These are phyloP conservation scores for Chloranthus sessilifolius DNA, from an alignment of 164 flowering plant species.

Conservation along the genomic window DNA sequence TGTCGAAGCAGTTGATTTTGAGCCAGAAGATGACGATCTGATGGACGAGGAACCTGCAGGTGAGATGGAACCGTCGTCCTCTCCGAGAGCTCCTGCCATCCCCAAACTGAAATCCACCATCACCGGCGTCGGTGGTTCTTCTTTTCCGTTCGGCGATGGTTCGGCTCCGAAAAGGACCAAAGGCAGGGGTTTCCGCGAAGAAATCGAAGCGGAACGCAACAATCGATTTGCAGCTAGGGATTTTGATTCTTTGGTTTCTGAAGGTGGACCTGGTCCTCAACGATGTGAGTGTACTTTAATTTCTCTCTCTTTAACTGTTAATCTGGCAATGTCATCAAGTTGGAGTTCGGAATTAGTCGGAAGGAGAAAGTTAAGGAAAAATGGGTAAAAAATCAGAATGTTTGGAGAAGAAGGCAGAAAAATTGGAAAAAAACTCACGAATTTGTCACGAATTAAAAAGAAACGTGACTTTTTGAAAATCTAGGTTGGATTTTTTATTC, in stretches of 20 bases:
- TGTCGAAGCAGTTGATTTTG: slow-evolving; percentile 80
- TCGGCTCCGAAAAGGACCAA: slow-evolving; percentile 67
- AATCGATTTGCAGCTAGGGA: slow-evolving; percentile 55
- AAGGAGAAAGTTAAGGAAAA: too few relatives aligned
- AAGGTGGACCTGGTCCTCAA: slow-evolving; percentile 77
- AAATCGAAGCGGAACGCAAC: slow-evolving; percentile 49
- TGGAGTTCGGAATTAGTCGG: too few relatives aligned
- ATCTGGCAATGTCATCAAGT: too few relatives aligned
- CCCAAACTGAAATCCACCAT: slow-evolving; percentile 83
- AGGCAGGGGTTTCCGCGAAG: slow-evolving; percentile 83
- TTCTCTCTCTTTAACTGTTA: slow-evolving; percentile 3
- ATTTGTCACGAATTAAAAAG: too few relatives aligned
- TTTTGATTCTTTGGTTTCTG: slow-evolving; percentile 71
- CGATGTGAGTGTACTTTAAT: slow-evolving; percentile 47
- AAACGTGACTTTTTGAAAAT: too few relatives aligned
- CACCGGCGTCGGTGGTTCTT: slow-evolving; percentile 53
- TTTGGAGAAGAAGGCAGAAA: too few relatives aligned
- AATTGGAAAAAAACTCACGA: too few relatives aligned
- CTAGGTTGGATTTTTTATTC: too few relatives aligned
- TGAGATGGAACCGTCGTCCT: slow-evolving; percentile 46
- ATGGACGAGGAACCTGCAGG: slow-evolving; percentile 98
- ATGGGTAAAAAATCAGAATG: too few relatives aligned
- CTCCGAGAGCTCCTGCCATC: slow-evolving; percentile 35
- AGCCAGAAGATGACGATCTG: slow-evolving; percentile 87
- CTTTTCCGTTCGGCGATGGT: slow-evolving; percentile 16